Base-by-base conservation (phyloP, 1,139 yeast species). In the Candida tetrigidarum region DNA sequence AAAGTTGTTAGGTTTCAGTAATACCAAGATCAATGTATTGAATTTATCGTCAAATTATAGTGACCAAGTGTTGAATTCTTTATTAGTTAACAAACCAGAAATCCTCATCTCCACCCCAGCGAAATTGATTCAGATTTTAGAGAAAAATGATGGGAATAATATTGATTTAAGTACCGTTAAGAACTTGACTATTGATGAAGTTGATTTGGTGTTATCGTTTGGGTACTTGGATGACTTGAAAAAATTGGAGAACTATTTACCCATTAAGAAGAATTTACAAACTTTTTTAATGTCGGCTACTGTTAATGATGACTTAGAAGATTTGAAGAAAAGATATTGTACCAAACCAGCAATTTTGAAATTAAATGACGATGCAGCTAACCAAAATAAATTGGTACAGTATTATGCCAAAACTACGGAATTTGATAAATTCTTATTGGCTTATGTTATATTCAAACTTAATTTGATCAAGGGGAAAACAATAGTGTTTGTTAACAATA, bases 201-300 rank as follows among this genome's bases (percentile, higher is more conserved):
- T 96, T 15, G 99, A 95, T 69, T 77, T 93, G 57, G 83, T 95
- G 38, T 71, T 90, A 46, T 86, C 96, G 2, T 95, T 88, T 63
- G 99, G 99, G 14, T 90, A 93, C 63, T 80, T 83, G 55, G 96
- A 90, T 6, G 99, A 95, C 66, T 74, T 95, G 52, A 68, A 76
- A 45, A 80, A 79, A 54, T 75, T 93, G 50, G 78, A 86, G 12
- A 74, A 75, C 19, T 78, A 70, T 51, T 69, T 90, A 51, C 93
- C 95, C 10, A 74, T 84, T 44, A 84, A 83, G 61, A 85, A 85
- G 56, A 83, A 84, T 45, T 71, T 90, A 54, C 99, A 95, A 67
- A 85, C 96, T 1, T 92, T 91, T 68, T 72, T 95, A 54, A 93
- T 93, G 98, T 89, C 97, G 64, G 99, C 99, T 2, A 95, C 99